These are phyloP conservation scores for Metschnikowia henanensis DNA, from an alignment of 805 yeast genomes.

Conservation along the genomic window DNA sequence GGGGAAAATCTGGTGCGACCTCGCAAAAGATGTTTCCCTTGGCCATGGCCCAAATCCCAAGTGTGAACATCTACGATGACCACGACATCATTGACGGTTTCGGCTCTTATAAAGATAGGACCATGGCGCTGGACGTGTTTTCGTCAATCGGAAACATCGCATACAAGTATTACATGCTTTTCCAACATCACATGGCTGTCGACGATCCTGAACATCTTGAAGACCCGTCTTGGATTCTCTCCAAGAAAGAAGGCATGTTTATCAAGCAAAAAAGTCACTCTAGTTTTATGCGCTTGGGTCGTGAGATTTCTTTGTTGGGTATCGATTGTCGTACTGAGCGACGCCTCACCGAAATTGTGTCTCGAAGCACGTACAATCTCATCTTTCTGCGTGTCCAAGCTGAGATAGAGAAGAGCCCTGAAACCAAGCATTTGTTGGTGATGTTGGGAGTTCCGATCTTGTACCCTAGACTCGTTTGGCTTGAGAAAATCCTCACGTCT, in stretches of 20 bases:
- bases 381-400: conserved; percentile 58
- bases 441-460: conserved; percentile 94
- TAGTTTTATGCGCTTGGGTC: conserved; percentile 70
- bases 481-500: conserved; percentile 73
- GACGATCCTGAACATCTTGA: conserved; percentile 35
- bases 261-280: conserved; percentile 70
- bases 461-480: conserved; percentile 91
- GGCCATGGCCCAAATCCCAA: conserved; percentile 82
- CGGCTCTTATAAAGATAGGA: conserved; percentile 78
- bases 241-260: conserved; percentile 61
- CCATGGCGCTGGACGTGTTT: conserved; percentile 74
- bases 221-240: conserved; percentile 63
- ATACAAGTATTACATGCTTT: conserved; percentile 82
- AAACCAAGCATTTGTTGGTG: conserved; percentile 73
- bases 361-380: conserved; percentile 52
- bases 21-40: conserved; percentile 66
- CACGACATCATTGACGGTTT: conserved; percentile 97
- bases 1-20: conserved; percentile 64
- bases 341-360: conserved; percentile 55
- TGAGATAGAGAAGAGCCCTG: conserved; percentile 56
- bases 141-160: conserved; percentile 75
- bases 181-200: conserved; percentile 78
- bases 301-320: conserved; percentile 69
- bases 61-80: conserved; percentile 86
- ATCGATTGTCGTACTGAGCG: conserved; percentile 95